Conservation (phyloP, 768 basidiomycete genomes). For the Cystoderma amianthinum region DNA sequence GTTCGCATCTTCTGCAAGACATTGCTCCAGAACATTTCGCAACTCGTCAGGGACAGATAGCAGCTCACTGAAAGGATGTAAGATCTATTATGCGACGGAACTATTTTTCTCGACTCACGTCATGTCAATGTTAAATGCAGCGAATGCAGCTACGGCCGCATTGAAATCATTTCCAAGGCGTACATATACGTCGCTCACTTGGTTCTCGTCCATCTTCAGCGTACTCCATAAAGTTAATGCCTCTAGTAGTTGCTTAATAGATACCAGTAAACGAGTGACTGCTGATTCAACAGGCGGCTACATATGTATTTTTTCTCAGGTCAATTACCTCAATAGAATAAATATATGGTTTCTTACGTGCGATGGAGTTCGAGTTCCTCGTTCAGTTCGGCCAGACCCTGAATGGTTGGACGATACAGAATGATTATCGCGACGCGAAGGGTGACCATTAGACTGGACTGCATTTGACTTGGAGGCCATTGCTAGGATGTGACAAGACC, state of each 20-base stretch:
- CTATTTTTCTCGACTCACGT: slow-evolving; percentile 46
- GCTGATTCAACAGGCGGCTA: slow-evolving; percentile 84
- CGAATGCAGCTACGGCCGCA: slow-evolving; percentile 84
- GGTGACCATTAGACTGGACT: slow-evolving; percentile 26
- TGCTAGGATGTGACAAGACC: slow-evolving; percentile 5
- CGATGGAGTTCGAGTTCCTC: slow-evolving; percentile 28
- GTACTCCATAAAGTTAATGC: slow-evolving; percentile 82
- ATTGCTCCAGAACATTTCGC: slow-evolving; percentile 82
- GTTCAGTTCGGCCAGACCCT: slow-evolving; percentile 32
- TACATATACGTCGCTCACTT: slow-evolving; percentile 97
- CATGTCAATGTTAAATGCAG: slow-evolving; percentile 83
- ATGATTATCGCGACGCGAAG: slow-evolving; percentile 45
- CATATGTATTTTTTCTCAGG: slow-evolving; percentile 5
- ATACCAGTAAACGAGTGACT: slow-evolving; percentile 87
- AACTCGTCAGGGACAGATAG: slow-evolving; percentile 84
- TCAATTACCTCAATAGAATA: slow-evolving; percentile 4
- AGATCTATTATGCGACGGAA: slow-evolving; percentile 1
- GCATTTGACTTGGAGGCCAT: slow-evolving; percentile 21
- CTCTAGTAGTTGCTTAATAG: slow-evolving; percentile 93
- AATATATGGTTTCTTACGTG: slow-evolving; percentile 19
- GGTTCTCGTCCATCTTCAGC: slow-evolving; percentile 58
- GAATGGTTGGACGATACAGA: slow-evolving; percentile 45
- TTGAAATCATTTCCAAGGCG: slow-evolving; percentile 97
- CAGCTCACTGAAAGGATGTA: slow-evolving; percentile 59
- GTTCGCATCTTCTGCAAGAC: slow-evolving; percentile 86